Percentiles rank a stretch among this genome's conserved stretches.
These are phyloP conservation scores for Colletotrichum neosansevieriae DNA, from an alignment of 2,329 filamentous ascomycete species.

Conservation along the genomic window DNA sequence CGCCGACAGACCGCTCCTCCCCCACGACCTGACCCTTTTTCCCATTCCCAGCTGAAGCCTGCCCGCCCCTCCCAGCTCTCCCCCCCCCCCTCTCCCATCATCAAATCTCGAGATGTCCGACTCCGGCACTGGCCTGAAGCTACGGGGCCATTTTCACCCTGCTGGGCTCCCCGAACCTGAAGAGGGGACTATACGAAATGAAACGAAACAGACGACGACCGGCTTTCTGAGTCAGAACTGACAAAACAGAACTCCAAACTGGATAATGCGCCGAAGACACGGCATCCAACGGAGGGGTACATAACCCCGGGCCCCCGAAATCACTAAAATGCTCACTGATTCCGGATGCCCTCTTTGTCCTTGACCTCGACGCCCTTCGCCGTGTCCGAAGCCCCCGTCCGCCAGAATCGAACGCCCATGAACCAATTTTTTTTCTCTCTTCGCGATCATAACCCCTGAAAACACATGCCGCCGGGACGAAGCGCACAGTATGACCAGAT, in stretches of 20 bases:
- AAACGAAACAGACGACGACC: slow-evolving; percentile 33
- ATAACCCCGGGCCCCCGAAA: slow-evolving; percentile 30
- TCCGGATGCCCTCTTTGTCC: slow-evolving; percentile 37
- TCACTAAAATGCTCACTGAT: slow-evolving; percentile 38
- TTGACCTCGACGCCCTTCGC: slow-evolving; percentile 26
- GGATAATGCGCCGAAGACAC: slow-evolving; percentile 31
- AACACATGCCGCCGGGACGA: slow-evolving; percentile 20
- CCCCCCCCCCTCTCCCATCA: neutral
- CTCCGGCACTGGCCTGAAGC: slow-evolving; percentile 5
- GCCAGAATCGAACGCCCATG: slow-evolving; percentile 25
- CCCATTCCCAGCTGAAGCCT: neutral
- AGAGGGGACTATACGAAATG: neutral
- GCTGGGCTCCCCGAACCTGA: slow-evolving; percentile 7
- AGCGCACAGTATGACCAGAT: slow-evolving; percentile 24
- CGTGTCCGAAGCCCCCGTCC: slow-evolving; percentile 34
- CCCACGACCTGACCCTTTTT: neutral
- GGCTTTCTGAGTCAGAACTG: slow-evolving; percentile 38
- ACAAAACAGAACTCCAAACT: slow-evolving; percentile 29
- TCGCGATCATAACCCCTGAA: slow-evolving; percentile 15
- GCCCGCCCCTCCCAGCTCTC: neutral
- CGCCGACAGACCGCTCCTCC: slow-evolving; percentile 23
- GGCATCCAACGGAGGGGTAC: slow-evolving; percentile 27
- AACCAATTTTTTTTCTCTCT: neutral
- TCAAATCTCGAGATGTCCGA: slow-evolving; percentile 7
- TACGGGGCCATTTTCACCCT: slow-evolving; percentile 12